Conservation (phyloP, 352 stramenopile genomes). For the Phytophthora citricola region DNA sequence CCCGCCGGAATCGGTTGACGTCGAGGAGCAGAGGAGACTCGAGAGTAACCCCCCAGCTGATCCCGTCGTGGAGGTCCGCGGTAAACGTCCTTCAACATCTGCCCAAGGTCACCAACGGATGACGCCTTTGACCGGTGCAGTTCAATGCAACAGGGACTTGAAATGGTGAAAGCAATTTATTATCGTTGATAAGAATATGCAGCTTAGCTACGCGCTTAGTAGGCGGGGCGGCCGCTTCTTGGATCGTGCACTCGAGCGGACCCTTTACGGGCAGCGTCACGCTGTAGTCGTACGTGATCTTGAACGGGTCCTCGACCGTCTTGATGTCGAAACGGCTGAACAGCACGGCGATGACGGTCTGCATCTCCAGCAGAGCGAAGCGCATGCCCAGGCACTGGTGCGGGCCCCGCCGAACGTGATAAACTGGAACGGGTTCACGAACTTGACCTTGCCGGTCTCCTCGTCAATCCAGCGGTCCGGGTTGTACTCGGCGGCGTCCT, state of each 20-base stretch:
- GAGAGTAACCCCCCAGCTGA: conserved; percentile 3
- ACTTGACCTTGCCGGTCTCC: conserved; percentile 41
- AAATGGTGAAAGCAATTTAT: conserved; percentile 8
- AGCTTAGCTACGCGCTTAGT: conserved; percentile 18
- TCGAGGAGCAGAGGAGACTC: conserved; percentile 14
- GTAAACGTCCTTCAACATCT: conserved; percentile 16
- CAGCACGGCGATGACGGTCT: conserved; percentile 47
- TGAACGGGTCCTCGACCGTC: conserved; percentile 40
- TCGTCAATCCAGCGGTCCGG: conserved; percentile 64
- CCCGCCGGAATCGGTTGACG: conserved; percentile 10
- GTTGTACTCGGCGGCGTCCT: conserved; percentile 50
- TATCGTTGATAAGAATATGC: conserved; percentile 5
- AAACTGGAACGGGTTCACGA: conserved; percentile 62
- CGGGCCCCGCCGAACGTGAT: conserved; percentile 62
- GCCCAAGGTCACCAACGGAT: conserved; percentile 4
- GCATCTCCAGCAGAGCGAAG: conserved; percentile 59
- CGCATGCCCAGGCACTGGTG: conserved; percentile 61
- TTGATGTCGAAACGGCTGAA: conserved; percentile 52
- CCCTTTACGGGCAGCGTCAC: conserved; percentile 49
- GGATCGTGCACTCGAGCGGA: conserved; percentile 31
- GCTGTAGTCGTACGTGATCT: conserved; percentile 53
- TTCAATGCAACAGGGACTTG: neutral
- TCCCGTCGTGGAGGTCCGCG: conserved; percentile 16
- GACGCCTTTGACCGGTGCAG: neutral
- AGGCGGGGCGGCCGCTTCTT: conserved; percentile 25